phyloP scores from a whole-genome alignment of 1,139 yeast species.

The Protomyces inundatus region DNA sequence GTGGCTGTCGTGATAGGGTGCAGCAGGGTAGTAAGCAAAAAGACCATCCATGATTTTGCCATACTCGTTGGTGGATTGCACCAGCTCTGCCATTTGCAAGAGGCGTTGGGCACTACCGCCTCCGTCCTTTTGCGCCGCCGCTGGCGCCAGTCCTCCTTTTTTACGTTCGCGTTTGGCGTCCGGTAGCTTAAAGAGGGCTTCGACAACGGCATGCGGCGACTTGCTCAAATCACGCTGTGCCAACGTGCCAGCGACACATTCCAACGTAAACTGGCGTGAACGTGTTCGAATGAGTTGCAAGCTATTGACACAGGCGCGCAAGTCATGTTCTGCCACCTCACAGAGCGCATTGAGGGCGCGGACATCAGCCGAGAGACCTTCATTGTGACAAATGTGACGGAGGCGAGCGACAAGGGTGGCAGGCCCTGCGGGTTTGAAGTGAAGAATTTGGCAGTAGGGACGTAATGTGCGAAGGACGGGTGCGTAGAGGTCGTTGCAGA shows the following conservation, averaged over 20 bases:
- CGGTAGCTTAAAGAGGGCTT: constrained; percentile 13
- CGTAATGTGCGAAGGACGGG: constrained; percentile 68
- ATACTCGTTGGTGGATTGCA: constrained; percentile 47
- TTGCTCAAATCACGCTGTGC: constrained; percentile 29
- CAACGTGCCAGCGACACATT: constrained; percentile 11
- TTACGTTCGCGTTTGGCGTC: constrained; percentile 20
- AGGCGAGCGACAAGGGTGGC: constrained; percentile 49
- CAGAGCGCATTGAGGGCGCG: constrained; percentile 53
- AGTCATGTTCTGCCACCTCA: constrained; percentile 71
- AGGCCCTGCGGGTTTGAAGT: constrained; percentile 57
- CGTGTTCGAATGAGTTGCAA: constrained; percentile 46
- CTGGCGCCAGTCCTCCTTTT: constrained; percentile 2
- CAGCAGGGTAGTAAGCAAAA: constrained; percentile 56
- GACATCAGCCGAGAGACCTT: constrained; percentile 42
- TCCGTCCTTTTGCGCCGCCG: constrained; percentile 35
- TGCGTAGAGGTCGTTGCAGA: constrained; percentile 81
- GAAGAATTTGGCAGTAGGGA: constrained; percentile 63
- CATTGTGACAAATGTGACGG: constrained; percentile 48
- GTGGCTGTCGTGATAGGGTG: constrained; percentile 61
- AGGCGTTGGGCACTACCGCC: constrained; percentile 34
- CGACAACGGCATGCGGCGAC: constrained; percentile 21
- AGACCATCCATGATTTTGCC: constrained; percentile 51
- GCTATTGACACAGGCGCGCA: constrained; percentile 78
- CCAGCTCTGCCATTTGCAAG: constrained; percentile 47
- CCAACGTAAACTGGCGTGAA: constrained; percentile 4